A percentile compares a stretch with the other conserved stretches of the same genome.
Evolutionary conservation across 2,329 filamentous ascomycete genomes (phyloP).

Genomic region (Bipolaris zeicola): DNA sequence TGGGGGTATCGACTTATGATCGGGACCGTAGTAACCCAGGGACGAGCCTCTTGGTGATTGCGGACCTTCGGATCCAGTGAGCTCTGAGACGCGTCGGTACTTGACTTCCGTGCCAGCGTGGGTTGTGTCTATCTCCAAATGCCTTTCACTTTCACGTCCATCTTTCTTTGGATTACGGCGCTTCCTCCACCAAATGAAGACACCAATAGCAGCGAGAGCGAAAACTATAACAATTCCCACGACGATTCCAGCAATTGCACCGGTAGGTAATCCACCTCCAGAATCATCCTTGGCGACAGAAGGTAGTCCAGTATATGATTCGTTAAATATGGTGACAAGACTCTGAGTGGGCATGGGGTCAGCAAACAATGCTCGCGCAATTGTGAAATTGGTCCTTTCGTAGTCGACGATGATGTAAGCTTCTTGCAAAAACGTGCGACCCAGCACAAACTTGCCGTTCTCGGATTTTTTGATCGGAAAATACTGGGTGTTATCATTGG

Average conservation of each 20-base stretch:
- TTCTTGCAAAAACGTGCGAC: slow-evolving; percentile 47
- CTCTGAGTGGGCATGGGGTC: slow-evolving; percentile 27
- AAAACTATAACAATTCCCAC: slow-evolving; percentile 41
- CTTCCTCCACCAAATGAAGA: slow-evolving; percentile 38
- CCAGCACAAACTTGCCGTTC: slow-evolving; percentile 34
- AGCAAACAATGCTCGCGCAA: slow-evolving; percentile 33
- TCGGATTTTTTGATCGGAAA: slow-evolving; percentile 41
- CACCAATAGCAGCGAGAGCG: slow-evolving; percentile 27
- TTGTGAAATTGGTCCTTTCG: slow-evolving; percentile 41
- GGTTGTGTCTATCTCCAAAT: slow-evolving; percentile 23
- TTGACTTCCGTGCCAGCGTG: slow-evolving; percentile 31
- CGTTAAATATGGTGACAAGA: slow-evolving; percentile 34
- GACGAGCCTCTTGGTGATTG: slow-evolving; percentile 33
- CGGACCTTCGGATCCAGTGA: slow-evolving; percentile 39
- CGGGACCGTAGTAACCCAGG: slow-evolving; percentile 32
- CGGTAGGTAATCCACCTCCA: slow-evolving; percentile 26
- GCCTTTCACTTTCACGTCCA: background rate
- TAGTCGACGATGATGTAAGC: slow-evolving; percentile 48
- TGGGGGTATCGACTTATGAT: slow-evolving; percentile 36
- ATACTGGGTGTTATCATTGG: slow-evolving; percentile 25
- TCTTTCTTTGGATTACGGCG: slow-evolving; percentile 20
- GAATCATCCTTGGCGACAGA: background rate
- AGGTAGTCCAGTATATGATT: slow-evolving; percentile 18
- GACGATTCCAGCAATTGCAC: slow-evolving; percentile 43
- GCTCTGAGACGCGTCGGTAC: slow-evolving; percentile 40